Conservation (phyloP, 148 eudicot genomes). For the Rhododendron simsii region DNA sequence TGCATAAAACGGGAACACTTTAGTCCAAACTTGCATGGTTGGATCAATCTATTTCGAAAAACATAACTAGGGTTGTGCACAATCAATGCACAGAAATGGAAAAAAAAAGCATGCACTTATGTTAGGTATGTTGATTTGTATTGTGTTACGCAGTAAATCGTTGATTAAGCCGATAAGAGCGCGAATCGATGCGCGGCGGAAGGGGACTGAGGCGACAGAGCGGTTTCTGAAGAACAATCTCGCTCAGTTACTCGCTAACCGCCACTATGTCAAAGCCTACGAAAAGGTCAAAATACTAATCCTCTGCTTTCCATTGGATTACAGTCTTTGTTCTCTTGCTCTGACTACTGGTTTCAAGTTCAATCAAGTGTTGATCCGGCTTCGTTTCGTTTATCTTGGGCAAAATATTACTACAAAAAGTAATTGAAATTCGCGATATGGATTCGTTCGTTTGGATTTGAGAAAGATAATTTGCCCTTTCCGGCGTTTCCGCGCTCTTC, state of each 20-base stretch:
- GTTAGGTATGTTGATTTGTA: neutral
- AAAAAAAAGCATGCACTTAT: neutral
- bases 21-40: too few relatives aligned
- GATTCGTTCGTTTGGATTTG: neutral
- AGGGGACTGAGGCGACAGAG: conserved; percentile 67
- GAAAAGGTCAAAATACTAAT: conserved; percentile 41
- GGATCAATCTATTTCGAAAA: too few relatives aligned
- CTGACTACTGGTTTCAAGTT: neutral
- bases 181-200: conserved; percentile 54
- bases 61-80: too few relatives aligned
- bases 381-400: neutral
- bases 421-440: neutral
- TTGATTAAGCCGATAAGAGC: conserved; percentile 59
- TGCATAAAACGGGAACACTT: too few relatives aligned
- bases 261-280: conserved; percentile 64
- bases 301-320: neutral
- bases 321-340: neutral
- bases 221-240: conserved; percentile 77
- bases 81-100: too few relatives aligned
- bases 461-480: neutral
- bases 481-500: neutral
- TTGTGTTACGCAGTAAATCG: conserved; percentile 44
- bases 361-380: neutral
- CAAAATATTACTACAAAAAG: neutral
- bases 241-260: conserved; percentile 66